Percentiles rank a stretch among this genome's conserved stretches.
Evolutionary conservation across 345 rosid species (phyloP).

Genomic region (Hibiscus trionum): DNA sequence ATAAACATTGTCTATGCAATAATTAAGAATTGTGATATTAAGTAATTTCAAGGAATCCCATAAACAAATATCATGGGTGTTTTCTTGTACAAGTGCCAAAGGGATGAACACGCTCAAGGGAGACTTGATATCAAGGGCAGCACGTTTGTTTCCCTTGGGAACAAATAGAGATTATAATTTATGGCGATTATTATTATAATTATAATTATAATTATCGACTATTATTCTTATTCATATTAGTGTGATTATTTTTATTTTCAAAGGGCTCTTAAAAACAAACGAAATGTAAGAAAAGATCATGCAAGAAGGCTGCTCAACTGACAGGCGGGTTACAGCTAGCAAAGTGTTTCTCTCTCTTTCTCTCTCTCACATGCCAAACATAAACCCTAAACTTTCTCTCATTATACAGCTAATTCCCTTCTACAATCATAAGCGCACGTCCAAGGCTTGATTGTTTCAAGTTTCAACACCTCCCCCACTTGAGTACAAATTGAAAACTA

Average conservation of each 20-base stretch:
- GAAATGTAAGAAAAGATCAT: slow-evolving; percentile 39
- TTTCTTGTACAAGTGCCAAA: slow-evolving; percentile 21
- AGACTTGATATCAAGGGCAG: slow-evolving; percentile 42
- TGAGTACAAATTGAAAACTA: neutral
- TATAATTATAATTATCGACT: no score
- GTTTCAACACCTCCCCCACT: neutral
- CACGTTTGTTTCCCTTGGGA: slow-evolving; percentile 51
- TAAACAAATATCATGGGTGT: slow-evolving; percentile 23
- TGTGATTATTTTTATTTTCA: neutral
- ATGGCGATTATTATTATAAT: neutral
- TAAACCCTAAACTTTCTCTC: slow-evolving; percentile 41
- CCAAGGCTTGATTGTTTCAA: slow-evolving; percentile 31
- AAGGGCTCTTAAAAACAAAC: neutral
- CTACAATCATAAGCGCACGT: slow-evolving; percentile 43
- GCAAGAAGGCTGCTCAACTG: slow-evolving; percentile 91
- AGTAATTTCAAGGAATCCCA: slow-evolving; percentile 11
- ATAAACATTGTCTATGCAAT: neutral
- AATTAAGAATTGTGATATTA: neutral
- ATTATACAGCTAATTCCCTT: slow-evolving; percentile 9
- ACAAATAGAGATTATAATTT: slow-evolving; percentile 9
- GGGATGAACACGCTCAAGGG: slow-evolving; percentile 21
- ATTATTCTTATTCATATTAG: neutral
- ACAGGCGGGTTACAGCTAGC: slow-evolving; percentile 94
- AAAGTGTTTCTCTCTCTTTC: slow-evolving; percentile 6
- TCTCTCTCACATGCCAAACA: slow-evolving; percentile 43